Base-by-base conservation (phyloP, 805 yeast genomes). In the Huiozyma naganishii region DNA sequence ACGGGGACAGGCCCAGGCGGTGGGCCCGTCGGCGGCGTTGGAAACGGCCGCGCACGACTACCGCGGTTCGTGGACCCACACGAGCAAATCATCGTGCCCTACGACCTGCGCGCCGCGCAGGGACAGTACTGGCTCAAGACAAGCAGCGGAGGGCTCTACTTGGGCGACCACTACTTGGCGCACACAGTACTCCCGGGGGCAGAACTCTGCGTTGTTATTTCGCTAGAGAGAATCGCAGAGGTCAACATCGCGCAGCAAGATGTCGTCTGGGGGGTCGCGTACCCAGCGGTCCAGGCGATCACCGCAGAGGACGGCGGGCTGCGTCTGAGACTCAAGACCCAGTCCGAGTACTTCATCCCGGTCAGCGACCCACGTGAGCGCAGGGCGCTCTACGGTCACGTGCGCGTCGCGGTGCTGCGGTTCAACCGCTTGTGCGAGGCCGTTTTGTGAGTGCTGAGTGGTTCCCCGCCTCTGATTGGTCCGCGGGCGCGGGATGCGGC, bases 81-180 rank as follows among this genome's bases (percentile, higher is more conserved):
- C 17, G 90, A 85, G 58, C 77, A 82, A 10, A 71, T 86, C 1
- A 74, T 90, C n/a, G 70, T 79, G 32, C 82, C 90, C 1, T 92
- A 74, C 60, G 74, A 81, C 27, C 77, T 77, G 48, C 71, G 94
- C 44, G 96, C 87, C 50, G 83, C 97, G 0, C 92, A 88, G 52
- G 99, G 99, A 6, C 97, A 90, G 60, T 83, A 73, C 55, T 86
- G 97, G 92, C 69, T 92, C 48, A 89, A 86, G 64, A 70, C 79
- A 6, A 76, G 85, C 23, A 83, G 83, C 54, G 95, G 94, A 37
- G 97, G 97, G 1, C 66, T 74, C 32, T 86, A 69, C 55, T 73
- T 76, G 51, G 68, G 71, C 40, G 97, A 92, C 53, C 67, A 68
- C 17, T 92, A 92, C 55, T 67, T 92, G 44, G 95, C 96, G 0